Evolutionary conservation across 768 basidiomycete species (phyloP), one percentile per base, ranked within the genome.

Genomic region (Panellus pusillus): DNA sequence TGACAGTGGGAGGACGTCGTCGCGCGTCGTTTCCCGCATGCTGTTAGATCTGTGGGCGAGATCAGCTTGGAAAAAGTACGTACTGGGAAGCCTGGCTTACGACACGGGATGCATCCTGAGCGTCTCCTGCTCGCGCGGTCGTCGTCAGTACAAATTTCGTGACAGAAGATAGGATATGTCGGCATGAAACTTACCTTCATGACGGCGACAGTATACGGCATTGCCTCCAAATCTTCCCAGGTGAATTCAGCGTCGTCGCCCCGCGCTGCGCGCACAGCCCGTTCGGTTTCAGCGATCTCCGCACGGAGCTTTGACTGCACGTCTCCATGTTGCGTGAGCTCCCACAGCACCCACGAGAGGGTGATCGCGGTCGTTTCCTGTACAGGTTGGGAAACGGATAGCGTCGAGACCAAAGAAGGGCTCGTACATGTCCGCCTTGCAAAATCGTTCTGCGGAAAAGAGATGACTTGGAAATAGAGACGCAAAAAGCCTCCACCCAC

Each of bases 291-390:
- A n/a, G 73, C 63, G 38, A 86, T 76, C 68, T 91, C 89, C 0
- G 72, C 70, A 14, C 90, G 81, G 18, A 92, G 79, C 52, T 74
- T 77, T 3, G 69, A 67, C 63, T 93, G 89, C 2, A 82, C 66
- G 17, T 81, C 72, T 0, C 79, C 83, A 55, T 83, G 69, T 37
- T 72, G 76, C 3, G 84, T 78, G 4, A 93, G 74, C 59, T 85
- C 82, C 50, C 84, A 72, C 8, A 91, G 67, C 7, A 80, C 74
- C 84, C 86, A 91, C 50, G 75, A 74, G 28, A 86, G 47, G 2
- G 78, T 74, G 35, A 76, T 81, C 4, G 86, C 77, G 45, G 79
- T 83, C 4, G 85, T 87, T 64, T 86, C 86, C 63, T 87, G 37
- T 77, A 77, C 11, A 80, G 58, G 11, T 79, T 60, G 11, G 80